Conservation (phyloP, 1,284 basidiomycete species). For the Volvariella surrecta region DNA sequence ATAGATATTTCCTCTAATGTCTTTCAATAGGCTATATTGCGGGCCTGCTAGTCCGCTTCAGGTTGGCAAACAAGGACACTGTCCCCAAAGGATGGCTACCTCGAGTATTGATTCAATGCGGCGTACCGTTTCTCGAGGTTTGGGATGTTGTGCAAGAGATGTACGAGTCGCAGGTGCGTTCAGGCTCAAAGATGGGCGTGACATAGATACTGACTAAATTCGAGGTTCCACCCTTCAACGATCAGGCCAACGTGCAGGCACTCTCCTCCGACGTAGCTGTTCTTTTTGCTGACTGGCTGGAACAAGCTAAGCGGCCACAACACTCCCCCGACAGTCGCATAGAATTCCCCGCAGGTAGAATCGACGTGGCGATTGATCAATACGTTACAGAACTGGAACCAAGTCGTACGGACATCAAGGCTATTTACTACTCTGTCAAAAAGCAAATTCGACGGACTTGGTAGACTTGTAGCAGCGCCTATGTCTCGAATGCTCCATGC, state of each 20-base stretch:
- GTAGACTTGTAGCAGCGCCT: conserved; percentile 25
- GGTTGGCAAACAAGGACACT: conserved; percentile 49
- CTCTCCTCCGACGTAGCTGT: conserved; percentile 74
- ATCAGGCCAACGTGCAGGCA: conserved; percentile 65
- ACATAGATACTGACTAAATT: neutral
- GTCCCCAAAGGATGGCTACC: conserved; percentile 75
- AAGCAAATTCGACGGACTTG: conserved; percentile 60
- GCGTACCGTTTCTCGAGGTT: conserved; percentile 67
- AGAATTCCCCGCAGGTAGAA: conserved; percentile 67
- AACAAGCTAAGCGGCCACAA: conserved; percentile 62
- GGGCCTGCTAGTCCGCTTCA: conserved; percentile 61
- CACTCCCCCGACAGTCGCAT: conserved; percentile 36
- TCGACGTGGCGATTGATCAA: conserved; percentile 62
- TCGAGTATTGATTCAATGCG: conserved; percentile 67
- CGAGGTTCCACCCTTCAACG: conserved; percentile 79
- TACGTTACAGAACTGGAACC: conserved; percentile 63
- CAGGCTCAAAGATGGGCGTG: conserved; percentile 1
- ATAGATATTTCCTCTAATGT: conserved; percentile 3
- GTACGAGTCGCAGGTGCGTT: conserved; percentile 75
- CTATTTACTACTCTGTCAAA: conserved; percentile 57
- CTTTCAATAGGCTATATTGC: conserved; percentile 52
- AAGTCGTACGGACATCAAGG: conserved; percentile 47
- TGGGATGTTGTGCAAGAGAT: conserved; percentile 84
- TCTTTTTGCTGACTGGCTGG: conserved; percentile 68
- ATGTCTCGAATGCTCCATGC: neutral